Evolutionary conservation across 2,329 filamentous ascomycete species (phyloP).

Genomic region (Atkinsonella hypoxylon): DNA sequence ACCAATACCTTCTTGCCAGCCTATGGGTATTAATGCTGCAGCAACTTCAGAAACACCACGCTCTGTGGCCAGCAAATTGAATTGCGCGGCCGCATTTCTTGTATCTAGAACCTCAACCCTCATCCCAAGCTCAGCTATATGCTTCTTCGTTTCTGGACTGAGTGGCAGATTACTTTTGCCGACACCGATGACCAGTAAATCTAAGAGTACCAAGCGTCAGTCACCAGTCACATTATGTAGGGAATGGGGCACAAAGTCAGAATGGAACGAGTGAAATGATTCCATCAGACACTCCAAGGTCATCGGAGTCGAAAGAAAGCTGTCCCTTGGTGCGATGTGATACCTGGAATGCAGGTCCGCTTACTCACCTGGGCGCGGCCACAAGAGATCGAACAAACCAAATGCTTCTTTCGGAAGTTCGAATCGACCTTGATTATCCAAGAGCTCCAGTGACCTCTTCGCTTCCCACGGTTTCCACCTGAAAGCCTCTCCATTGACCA

Average conservation of each 20-base stretch:
- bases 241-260: no score
- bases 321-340: background rate
- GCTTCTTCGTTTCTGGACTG: conserved; percentile 58
- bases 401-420: conserved; percentile 61
- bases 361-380: conserved; percentile 74
- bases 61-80: conserved; percentile 91
- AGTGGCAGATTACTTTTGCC: conserved; percentile 66
- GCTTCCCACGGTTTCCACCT: conserved; percentile 72
- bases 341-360: background rate
- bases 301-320: background rate
- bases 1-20: conserved; percentile 56
- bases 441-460: conserved; percentile 34
- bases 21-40: conserved; percentile 75
- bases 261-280: no score
- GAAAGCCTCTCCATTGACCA: conserved; percentile 82
- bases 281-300: background rate
- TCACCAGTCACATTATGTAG: background rate
- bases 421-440: conserved; percentile 72
- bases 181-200: conserved; percentile 81
- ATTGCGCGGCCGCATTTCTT: conserved; percentile 85
- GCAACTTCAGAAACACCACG: conserved; percentile 75
- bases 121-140: conserved; percentile 69
- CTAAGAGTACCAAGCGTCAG: conserved; percentile 27
- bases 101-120: conserved; percentile 85
- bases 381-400: conserved; percentile 64